phyloP scores from a whole-genome alignment of 352 stramenopile species.

The Globisporangium splendens region DNA sequence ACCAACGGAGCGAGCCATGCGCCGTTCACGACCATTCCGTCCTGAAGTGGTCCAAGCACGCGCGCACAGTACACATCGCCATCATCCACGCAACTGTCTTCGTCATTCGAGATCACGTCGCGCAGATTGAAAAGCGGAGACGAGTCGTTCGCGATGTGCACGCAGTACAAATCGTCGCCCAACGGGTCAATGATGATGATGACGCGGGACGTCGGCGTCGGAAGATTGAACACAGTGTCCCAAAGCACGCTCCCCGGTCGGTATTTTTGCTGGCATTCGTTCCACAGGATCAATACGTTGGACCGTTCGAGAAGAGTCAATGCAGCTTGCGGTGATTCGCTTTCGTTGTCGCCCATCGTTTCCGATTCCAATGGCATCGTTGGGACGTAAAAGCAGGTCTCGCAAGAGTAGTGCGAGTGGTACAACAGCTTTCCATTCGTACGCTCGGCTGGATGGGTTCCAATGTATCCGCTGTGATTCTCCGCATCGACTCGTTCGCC shows the following conservation, averaged over 20 bases:
- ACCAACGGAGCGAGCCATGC: constrained; percentile 78
- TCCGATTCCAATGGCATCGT: constrained; percentile 54
- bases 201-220: constrained; percentile 71
- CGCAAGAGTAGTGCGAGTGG: constrained; percentile 74
- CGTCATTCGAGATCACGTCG: constrained; percentile 66
- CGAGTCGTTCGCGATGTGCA: constrained; percentile 76
- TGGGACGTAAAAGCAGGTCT: constrained; percentile 81
- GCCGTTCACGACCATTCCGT: constrained; percentile 82
- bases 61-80: constrained; percentile 79
- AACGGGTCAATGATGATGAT: constrained; percentile 82
- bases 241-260: constrained; percentile 71
- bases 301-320: constrained; percentile 50
- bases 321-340: constrained; percentile 22
- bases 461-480: constrained; percentile 45
- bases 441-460: constrained; percentile 31
- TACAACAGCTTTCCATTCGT: constrained; percentile 54
- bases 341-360: constrained; percentile 15
- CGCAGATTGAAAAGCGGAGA: constrained; percentile 75
- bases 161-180: constrained; percentile 81
- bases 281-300: constrained; percentile 86
- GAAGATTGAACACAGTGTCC: constrained; percentile 72
- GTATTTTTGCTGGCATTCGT: constrained; percentile 85
- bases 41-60: constrained; percentile 74
- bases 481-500: constrained; percentile 52
- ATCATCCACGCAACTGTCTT: constrained; percentile 75